A percentile compares a stretch with the other conserved stretches of the same genome.
phyloP scores from a whole-genome alignment of 352 stramenopile species.

The Aphanomyces invadans region DNA sequence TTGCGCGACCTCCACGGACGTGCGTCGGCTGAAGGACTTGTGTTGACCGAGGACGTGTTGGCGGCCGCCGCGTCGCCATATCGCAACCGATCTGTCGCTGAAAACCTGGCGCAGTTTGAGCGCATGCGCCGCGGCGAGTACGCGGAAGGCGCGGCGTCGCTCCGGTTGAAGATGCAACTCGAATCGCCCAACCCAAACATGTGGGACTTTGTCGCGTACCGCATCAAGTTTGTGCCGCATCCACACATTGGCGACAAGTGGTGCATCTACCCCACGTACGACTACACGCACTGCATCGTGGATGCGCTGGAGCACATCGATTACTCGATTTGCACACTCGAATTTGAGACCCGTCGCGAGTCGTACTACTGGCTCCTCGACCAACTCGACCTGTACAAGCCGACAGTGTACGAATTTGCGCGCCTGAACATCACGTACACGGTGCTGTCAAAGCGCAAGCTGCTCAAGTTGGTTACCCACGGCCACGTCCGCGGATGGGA shows the following conservation, averaged over 20 bases:
- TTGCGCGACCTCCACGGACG: constrained; percentile 65
- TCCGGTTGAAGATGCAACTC: constrained; percentile 99
- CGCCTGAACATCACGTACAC: constrained; percentile 97
- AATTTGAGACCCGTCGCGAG: constrained; percentile 98
- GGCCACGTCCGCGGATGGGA: constrained; percentile 86
- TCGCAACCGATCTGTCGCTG: constrained; percentile 87
- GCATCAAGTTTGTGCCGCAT: constrained; percentile 97
- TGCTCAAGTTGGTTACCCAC: constrained; percentile 96
- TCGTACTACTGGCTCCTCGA: constrained; percentile 99
- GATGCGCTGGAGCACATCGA: constrained; percentile 98
- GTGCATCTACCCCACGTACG: constrained; percentile 99
- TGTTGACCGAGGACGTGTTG: constrained; percentile 38
- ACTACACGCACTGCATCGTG: constrained; percentile 99
- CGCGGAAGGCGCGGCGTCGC: constrained; percentile 79
- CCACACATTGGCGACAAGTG: constrained; percentile 95
- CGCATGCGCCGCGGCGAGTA: constrained; percentile 94
- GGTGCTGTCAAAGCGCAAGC: constrained; percentile 97
- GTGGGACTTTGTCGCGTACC: constrained; percentile 97
- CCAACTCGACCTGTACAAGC: constrained; percentile 95
- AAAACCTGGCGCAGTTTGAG: constrained; percentile 95
- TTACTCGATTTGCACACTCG: constrained; percentile 99
- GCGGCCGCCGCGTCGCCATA: constrained; percentile 79
- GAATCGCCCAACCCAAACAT: constrained; percentile 98
- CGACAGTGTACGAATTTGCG: constrained; percentile 96
- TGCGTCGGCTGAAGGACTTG: constrained; percentile 13